Base-by-base conservation (phyloP, 2,329 filamentous ascomycete species). In the Clarireedia monteithiana region DNA sequence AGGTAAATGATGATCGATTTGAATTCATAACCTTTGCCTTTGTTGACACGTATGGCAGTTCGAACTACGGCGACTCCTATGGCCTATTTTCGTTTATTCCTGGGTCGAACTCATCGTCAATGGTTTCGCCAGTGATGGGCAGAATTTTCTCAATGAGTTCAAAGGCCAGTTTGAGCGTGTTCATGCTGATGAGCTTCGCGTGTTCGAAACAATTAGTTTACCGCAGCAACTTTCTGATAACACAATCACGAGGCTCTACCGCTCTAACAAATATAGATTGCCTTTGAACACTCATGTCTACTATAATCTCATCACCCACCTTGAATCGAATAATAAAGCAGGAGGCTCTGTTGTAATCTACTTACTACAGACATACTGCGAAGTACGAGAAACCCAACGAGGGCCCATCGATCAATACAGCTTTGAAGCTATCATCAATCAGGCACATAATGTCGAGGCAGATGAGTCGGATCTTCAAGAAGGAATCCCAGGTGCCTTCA, bases 11-110 rank as follows among this genome's bases (percentile, higher is more conserved):
- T 30, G 47, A 47, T 49, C 30, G 7, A 34, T 10, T 44, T 10
- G 0, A n/a, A 30, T 15, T 27, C 23, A 23, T 5, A 30, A 14
- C 9, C 2, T 24, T 3, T 17, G 4, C 9, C 15, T 9, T 34
- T 49, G 20, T 39, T 55, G 23, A 55, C 23, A 27, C 4, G 10
- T 59, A 24, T 55, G 58, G 12, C 60, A 91, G 83, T 90, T 92
- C 46, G 94, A 99, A 73, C 77, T 99, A 3, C 81, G 83, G 57
- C 91, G 95, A 63, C 77, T 97, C 4, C 74, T 96, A 15, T 99
- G 94, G 91, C 94, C 94, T 0, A 75, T 95, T 0, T 97, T 96
- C 67, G 88, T 97, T 50, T 95, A 99, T 71, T 94, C 89, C 0
- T 96, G 88, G 68, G 76, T 99, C 26, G 85, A 89, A 56, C 80